Evolutionary conservation across 345 rosid genomes (phyloP).

Genomic region (Brassica nigra): DNA sequence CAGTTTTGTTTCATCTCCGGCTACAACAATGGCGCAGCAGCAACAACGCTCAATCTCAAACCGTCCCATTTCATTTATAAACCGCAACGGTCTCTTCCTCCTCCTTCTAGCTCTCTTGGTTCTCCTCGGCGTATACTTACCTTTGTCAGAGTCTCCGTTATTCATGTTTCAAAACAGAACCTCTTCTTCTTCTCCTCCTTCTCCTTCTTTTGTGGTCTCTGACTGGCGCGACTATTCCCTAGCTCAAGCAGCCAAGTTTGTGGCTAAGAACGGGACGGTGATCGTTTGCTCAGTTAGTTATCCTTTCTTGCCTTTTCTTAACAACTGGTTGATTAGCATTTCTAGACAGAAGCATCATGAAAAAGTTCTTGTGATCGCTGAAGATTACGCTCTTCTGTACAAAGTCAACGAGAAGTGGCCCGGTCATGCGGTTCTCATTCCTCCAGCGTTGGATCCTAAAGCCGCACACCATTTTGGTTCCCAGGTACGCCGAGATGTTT

Average conservation of each 20-base stretch:
- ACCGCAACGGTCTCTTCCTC: constrained; percentile 5
- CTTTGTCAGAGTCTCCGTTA: constrained; percentile 44
- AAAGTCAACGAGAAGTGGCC: constrained; percentile 83
- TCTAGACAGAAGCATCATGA: constrained; percentile 72
- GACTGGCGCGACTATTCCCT: constrained; percentile 70
- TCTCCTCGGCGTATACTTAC: constrained; percentile 14
- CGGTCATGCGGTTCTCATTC: constrained; percentile 86
- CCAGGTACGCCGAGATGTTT: constrained; percentile 46
- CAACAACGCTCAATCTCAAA: not conserved
- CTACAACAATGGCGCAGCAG: constrained; percentile 12
- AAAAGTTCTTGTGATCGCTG: constrained; percentile 79
- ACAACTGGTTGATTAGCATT: constrained; percentile 80
- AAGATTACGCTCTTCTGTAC: constrained; percentile 78
- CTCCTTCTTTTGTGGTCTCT: constrained; percentile 5
- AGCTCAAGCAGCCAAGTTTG: constrained; percentile 14
- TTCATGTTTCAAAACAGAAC: constrained; percentile 44
- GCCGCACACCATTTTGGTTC: constrained; percentile 83
- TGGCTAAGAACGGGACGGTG: constrained; percentile 13
- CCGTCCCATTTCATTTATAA: constrained; percentile 12
- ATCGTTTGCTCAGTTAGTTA: constrained; percentile 39
- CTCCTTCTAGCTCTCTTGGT: constrained; percentile 13
- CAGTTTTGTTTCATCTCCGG: constrained; percentile 1
- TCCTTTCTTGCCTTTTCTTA: constrained; percentile 75
- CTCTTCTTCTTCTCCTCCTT: constrained; percentile 29
- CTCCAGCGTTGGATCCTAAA: constrained; percentile 71